These are phyloP conservation scores for Sugiyamaella japonica DNA, from an alignment of 1,139 yeast genomes.

Conservation along the genomic window DNA sequence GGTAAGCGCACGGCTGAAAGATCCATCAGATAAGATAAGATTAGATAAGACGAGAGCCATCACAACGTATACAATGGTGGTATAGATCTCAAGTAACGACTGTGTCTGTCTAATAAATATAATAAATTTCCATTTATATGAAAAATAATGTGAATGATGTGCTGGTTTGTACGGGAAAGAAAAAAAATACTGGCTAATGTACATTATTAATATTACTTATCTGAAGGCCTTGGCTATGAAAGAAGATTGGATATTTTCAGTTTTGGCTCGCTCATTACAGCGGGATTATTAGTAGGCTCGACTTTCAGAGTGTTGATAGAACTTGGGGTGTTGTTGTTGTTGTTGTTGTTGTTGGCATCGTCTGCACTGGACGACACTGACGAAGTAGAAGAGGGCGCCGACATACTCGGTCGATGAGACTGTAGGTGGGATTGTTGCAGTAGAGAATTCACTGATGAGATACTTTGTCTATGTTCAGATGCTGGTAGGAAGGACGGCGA, in stretches of 20 bases:
- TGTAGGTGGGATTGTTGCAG: conserved; percentile 13
- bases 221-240: conserved; percentile 22
- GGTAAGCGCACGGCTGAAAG: neutral
- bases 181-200: conserved; percentile 6
- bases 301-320: neutral
- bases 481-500: conserved; percentile 19
- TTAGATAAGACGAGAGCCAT: neutral
- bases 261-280: conserved; percentile 18
- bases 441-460: conserved; percentile 18
- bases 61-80: too few relatives aligned
- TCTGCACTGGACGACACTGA: conserved; percentile 8
- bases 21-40: neutral
- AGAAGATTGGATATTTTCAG: conserved; percentile 33
- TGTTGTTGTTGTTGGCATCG: neutral
- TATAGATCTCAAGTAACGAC: too few relatives aligned
- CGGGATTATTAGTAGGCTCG: conserved; percentile 2
- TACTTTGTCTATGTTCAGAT: conserved; percentile 17
- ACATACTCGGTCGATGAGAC: conserved; percentile 5
- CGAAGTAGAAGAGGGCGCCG: conserved; percentile 11
- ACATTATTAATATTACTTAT: conserved; percentile 11
- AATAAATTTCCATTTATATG: conserved; percentile 10
- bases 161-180: neutral
- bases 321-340: neutral
- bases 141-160: neutral
- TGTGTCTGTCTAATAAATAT: neutral